phyloP scores from a whole-genome alignment of 2,329 filamentous ascomycete species.

The Cryphonectria japonica region DNA sequence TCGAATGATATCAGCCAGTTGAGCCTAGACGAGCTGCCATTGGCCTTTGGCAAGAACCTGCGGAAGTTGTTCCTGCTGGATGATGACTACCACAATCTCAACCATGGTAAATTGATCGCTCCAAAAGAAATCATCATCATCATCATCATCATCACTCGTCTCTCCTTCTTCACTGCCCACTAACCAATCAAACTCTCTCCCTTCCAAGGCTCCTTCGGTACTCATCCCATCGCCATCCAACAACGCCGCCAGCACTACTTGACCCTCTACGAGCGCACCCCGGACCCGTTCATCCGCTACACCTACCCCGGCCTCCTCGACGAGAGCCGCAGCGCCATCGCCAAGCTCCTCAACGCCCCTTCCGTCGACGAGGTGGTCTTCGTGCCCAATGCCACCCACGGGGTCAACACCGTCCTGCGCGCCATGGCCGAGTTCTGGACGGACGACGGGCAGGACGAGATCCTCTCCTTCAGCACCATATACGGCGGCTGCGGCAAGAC shows the following conservation, averaged over 20 bases:
- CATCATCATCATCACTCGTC: not conserved
- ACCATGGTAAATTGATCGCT: constrained; percentile 52
- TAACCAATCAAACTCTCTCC: constrained; percentile 33
- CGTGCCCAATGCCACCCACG: constrained; percentile 79
- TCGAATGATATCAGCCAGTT: not conserved
- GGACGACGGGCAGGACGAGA: constrained; percentile 73
- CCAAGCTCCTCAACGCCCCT: constrained; percentile 68
- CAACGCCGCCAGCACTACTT: constrained; percentile 66
- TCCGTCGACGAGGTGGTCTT: constrained; percentile 68
- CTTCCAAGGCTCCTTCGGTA: constrained; percentile 72
- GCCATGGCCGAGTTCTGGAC: constrained; percentile 65
- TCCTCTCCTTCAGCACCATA: constrained; percentile 77
- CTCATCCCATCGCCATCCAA: constrained; percentile 67
- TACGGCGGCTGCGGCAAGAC: constrained; percentile 80
- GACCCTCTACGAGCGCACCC: constrained; percentile 65
- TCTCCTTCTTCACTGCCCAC: constrained; percentile 12
- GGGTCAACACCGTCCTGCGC: constrained; percentile 77
- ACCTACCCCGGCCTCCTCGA: constrained; percentile 66
- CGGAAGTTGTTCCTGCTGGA: constrained; percentile 72
- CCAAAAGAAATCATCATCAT: not conserved
- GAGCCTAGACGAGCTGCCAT: constrained; percentile 2
- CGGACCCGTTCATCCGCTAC: constrained; percentile 78
- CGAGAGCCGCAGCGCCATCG: constrained; percentile 65
- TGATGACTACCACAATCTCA: constrained; percentile 71
- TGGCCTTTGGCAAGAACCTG: constrained; percentile 45